Evolutionary conservation across 1,284 basidiomycete species (phyloP).

Genomic region (Bjerkandera adusta): DNA sequence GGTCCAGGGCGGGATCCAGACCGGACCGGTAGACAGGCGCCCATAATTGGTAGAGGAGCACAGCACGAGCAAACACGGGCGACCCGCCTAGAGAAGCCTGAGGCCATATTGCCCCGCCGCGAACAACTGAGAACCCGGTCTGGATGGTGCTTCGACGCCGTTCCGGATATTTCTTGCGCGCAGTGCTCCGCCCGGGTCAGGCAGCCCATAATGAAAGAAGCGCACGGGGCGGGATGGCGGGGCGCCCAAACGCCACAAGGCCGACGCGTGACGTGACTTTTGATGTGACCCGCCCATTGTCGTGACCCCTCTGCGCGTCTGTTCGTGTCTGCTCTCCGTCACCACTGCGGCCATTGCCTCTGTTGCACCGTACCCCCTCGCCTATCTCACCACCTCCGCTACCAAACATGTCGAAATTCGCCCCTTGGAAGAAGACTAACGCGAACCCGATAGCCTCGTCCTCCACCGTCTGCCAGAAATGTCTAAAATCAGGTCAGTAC

Average conservation of each 20-base stretch:
- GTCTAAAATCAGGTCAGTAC: conserved; percentile 55
- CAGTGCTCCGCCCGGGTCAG: background rate
- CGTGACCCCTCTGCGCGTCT: background rate
- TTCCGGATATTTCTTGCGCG: too few species aligned
- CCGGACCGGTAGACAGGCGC: background rate
- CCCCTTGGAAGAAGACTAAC: conserved; percentile 59
- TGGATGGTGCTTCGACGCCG: too few species aligned
- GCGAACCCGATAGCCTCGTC: conserved; percentile 60
- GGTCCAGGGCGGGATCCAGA: conserved; percentile 1
- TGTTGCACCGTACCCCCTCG: background rate
- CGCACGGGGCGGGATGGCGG: too few species aligned
- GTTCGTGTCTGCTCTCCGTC: background rate
- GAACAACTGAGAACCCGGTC: too few species aligned
- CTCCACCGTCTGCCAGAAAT: conserved; percentile 77
- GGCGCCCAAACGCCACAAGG: conserved; percentile 8
- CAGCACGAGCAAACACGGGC: too few species aligned
- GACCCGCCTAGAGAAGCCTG: conserved; percentile 1
- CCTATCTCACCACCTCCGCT: background rate
- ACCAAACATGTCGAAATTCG: conserved; percentile 69
- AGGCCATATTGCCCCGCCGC: too few species aligned
- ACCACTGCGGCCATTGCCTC: background rate
- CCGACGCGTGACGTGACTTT: too few species aligned
- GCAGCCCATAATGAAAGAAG: too few species aligned
- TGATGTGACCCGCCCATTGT: background rate
- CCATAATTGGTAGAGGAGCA: background rate